Base-by-base conservation (phyloP, 371 early-diverging fungal species). In the Choanephora cucurbitarum region DNA sequence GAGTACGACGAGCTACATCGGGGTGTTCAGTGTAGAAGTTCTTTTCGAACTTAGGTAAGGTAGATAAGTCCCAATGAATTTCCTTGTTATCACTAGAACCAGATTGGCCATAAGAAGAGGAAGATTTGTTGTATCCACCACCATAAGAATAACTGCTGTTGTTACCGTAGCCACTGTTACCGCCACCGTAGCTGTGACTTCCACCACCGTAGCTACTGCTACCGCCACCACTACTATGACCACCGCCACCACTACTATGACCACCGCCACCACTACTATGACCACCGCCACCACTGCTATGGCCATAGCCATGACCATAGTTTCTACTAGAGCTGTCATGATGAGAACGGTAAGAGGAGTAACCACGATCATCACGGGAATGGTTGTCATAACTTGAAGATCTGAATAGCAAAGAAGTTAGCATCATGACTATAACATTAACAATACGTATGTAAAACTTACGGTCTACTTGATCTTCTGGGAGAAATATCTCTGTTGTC, bases 21-120 rank as follows among this genome's bases (percentile, higher is more conserved):
- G 82, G 72, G 57, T 88, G 71, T 67, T 86, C 97, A 46, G 81
- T 81, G 69, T 98, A 95, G 68, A 99, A 99, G 78, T 95, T 90
- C 80, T 96, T 96, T 69, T 94, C 93, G 62, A 96, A 94, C 52
- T 77, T 81, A 9, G 87, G 90, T 6, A 94, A 77, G 46, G 82
- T 60, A 11, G 61, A 46, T 9, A 79, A 44, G 62, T 89, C 87
- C 91, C 93, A 95, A 55, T 87, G 77, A 28, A 88, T 88, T 11
- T 70, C 75, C 42, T 75, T 67, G 21, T 90, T 72, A 43, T 69
- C 73, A 31, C 72, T 68, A 31, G 79, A 73, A 33, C 72, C 62
- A 34, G 81, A 61, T 37, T 75, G 64, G 28, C 76, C 66, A 34
- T 72, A 60, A 47, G 52, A 48, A 28, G 28, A 28, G 7, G 3